Conservation (phyloP, 2,329 filamentous ascomycete species). For the Colletotrichum sp. region DNA sequence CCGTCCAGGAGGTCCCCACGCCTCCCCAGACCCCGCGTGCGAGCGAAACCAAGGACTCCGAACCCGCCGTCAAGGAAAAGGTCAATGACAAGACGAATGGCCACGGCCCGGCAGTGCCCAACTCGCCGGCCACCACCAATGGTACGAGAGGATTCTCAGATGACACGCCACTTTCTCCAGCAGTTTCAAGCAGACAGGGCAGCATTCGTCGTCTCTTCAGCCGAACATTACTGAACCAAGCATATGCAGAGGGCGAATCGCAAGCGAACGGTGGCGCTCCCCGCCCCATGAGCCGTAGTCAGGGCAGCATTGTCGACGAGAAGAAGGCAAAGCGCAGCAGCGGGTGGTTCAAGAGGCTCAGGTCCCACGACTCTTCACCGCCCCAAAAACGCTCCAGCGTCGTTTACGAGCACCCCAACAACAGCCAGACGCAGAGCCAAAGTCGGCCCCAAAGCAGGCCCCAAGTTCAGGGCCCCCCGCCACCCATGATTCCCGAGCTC, state of each 20-base stretch:
- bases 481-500: conserved; percentile 67
- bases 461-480: conserved; percentile 50
- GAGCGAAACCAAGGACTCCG: conserved; percentile 28
- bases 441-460: conserved; percentile 30
- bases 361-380: conserved; percentile 38
- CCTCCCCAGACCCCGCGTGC: conserved; percentile 41
- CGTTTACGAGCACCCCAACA: conserved; percentile 40
- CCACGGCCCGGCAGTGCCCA: conserved; percentile 22
- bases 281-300: conserved; percentile 57
- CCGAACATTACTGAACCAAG: conserved; percentile 58
- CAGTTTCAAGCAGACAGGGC: conserved; percentile 55
- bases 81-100: conserved; percentile 24
- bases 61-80: conserved; percentile 21
- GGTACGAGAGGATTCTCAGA: conserved; percentile 57
- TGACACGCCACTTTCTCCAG: conserved; percentile 57
- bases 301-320: conserved; percentile 53
- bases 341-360: conserved; percentile 64
- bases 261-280: conserved; percentile 40
- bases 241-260: conserved; percentile 55
- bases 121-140: conserved; percentile 27
- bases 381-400: conserved; percentile 47
- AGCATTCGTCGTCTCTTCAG: conserved; percentile 64
- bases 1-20: conserved; percentile 52
- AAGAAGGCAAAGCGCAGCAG: conserved; percentile 61
- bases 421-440: conserved; percentile 21